Base-by-base conservation (phyloP, 129 eudicot genomes). In the Lactuca saligna region DNA sequence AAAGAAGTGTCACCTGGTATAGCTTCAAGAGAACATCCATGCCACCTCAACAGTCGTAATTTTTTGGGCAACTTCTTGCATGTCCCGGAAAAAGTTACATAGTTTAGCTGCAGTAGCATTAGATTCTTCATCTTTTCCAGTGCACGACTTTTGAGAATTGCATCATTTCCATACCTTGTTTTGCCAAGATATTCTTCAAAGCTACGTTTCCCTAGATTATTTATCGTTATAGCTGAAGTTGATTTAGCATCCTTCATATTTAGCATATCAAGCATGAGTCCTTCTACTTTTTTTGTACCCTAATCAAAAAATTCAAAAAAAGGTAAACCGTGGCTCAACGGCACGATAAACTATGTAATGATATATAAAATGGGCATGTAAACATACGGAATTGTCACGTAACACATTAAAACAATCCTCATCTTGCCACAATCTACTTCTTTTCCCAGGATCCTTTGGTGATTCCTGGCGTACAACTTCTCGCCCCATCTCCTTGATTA, bases 391-490 rank as follows among this genome's bases (percentile, higher is more conserved):
- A 35, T 17, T 13, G 17, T 17, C 17, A 25, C 56, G 57, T 33
- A 69, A 20, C 3, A 69, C 65, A 55, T 39, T 39, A n/a, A 69
- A 39, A 8, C 64, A 69, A 2, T 69, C 74, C 16, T 54, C 48
- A 25, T 69, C 65, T 17, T 15, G 15, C 60, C 76, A 69, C 3
- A 69, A 17, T 38, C 74, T 69, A 12, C 64, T 69, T 31, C 74
- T 63, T 15, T 69, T 20, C 7, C 64, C 65, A 54, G 65, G 74
- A 29, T n/a, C 25, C 42, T 42, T 8, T 42, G 49, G 49, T 8
- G 49, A 42, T 42, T 42, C 49, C 49, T 9, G 2, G 49, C 13
- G 64, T 56, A 69, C 74, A 54, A 69, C 35, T 37, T 69, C 74
- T 55, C 74, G 57, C 10, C 54, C 74, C 74, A 56, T 69, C 9